These are phyloP conservation scores for Rasamsonia emersonii DNA, from an alignment of 2,329 filamentous ascomycete genomes.

Conservation along the genomic window DNA sequence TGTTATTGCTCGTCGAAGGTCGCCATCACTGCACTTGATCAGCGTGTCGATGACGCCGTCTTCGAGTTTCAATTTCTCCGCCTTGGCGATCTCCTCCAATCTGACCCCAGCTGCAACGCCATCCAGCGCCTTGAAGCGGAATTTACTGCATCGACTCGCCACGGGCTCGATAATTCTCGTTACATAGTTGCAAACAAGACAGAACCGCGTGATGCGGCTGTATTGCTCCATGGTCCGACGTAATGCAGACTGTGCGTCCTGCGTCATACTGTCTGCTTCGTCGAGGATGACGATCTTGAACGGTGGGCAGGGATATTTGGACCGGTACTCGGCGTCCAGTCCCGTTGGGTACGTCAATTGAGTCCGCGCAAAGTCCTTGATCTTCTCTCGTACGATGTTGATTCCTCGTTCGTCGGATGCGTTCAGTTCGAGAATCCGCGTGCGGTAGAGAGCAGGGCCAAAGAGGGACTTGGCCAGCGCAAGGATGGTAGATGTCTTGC, in stretches of 20 bases:
- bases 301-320: conserved; percentile 81
- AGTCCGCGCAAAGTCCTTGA: conserved; percentile 96
- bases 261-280: conserved; percentile 97
- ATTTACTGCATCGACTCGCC: conserved; percentile 89
- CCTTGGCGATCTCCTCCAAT: conserved; percentile 70
- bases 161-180: conserved; percentile 96
- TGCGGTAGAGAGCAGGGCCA: conserved; percentile 85
- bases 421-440: conserved; percentile 96
- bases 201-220: conserved; percentile 91
- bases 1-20: conserved; percentile 92
- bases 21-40: conserved; percentile 82
- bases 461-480: conserved; percentile 96
- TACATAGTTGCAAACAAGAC: conserved; percentile 97
- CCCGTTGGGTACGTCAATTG: conserved; percentile 76
- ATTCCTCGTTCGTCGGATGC: conserved; percentile 98
- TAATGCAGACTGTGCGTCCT: conserved; percentile 89
- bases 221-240: conserved; percentile 98
- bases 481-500: conserved; percentile 96
- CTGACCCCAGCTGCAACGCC: conserved; percentile 72
- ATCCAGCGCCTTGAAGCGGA: conserved; percentile 93
- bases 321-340: conserved; percentile 53
- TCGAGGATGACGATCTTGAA: conserved; percentile 99
- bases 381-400: conserved; percentile 90
- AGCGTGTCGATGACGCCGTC: conserved; percentile 74
- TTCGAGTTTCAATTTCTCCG: conserved; percentile 69